A percentile compares a stretch with the other conserved stretches of the same genome.
phyloP scores from a whole-genome alignment of 768 basidiomycete species.

The Mycena rosella region DNA sequence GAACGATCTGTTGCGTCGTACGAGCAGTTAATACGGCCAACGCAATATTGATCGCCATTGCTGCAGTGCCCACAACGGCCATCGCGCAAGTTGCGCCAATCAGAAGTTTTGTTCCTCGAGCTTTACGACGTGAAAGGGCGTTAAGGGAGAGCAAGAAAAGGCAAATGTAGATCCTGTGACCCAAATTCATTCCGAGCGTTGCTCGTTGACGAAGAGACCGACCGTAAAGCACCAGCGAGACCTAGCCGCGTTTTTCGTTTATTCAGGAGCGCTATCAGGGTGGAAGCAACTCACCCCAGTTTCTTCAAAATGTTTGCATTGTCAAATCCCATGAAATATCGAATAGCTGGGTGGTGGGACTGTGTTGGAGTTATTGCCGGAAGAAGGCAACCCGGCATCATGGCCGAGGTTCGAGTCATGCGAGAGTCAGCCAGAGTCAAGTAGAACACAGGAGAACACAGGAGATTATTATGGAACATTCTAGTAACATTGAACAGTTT shows the following conservation, averaged over 20 bases:
- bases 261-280: constrained; percentile 5
- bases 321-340: constrained; percentile 9
- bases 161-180: constrained; percentile 11
- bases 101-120: constrained; percentile 15
- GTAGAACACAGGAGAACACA: no score
- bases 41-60: constrained; percentile 15
- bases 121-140: constrained; percentile 15
- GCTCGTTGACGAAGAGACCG: constrained; percentile 2
- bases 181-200: constrained; percentile 13
- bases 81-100: constrained; percentile 17
- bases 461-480: no score
- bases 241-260: constrained; percentile 9
- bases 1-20: constrained; percentile 14
- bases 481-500: no score
- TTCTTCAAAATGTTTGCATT: constrained; percentile 8
- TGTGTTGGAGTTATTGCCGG: no score
- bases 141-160: constrained; percentile 13
- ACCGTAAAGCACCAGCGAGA: constrained; percentile 15
- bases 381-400: no score
- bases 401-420: no score
- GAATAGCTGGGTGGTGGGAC: constrained; percentile 14
- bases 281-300: constrained; percentile 16
- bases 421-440: no score
- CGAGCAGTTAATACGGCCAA: constrained; percentile 5
- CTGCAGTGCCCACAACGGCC: constrained; percentile 20